A percentile compares a stretch with the other conserved stretches of the same genome.
These are phyloP conservation scores for Monilinia fructigena DNA, from an alignment of 2,329 filamentous ascomycete genomes.

Conservation along the genomic window DNA sequence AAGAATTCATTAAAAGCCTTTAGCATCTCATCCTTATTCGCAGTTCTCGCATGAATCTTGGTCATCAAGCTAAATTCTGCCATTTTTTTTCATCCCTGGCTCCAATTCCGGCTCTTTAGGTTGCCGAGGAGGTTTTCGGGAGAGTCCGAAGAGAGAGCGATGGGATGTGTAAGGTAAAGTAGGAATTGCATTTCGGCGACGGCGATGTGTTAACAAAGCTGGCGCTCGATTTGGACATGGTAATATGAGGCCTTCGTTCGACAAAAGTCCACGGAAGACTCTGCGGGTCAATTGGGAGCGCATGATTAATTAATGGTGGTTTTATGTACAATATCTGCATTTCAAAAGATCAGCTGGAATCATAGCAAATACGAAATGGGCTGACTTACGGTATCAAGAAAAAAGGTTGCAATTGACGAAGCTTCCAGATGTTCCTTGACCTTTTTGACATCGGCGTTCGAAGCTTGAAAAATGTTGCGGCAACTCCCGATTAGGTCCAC, in stretches of 20 bases:
- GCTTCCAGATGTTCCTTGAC: conserved; percentile 14
- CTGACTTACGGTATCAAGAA: neutral
- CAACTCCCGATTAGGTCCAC: conserved; percentile 15
- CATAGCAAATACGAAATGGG: neutral
- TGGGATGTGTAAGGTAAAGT: conserved; percentile 39
- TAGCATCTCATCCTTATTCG: conserved; percentile 60
- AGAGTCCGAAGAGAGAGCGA: conserved; percentile 56
- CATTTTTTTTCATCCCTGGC: conserved; percentile 70
- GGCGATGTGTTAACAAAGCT: conserved; percentile 37
- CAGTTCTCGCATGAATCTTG: conserved; percentile 62
- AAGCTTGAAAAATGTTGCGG: conserved; percentile 22
- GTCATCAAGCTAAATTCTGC: conserved; percentile 64
- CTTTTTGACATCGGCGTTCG: neutral
- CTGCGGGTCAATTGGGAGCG: conserved; percentile 59
- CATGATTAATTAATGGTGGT: conserved; percentile 44
- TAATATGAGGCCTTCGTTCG: conserved; percentile 46
- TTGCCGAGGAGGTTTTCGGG: conserved; percentile 57
- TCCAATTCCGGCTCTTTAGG: conserved; percentile 63
- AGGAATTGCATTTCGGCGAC: conserved; percentile 6
- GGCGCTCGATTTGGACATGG: conserved; percentile 36
- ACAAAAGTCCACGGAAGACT: conserved; percentile 57
- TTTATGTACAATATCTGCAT: conserved; percentile 26
- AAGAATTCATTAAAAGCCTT: conserved; percentile 67
- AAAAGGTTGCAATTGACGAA: conserved; percentile 7
- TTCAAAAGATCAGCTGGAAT: neutral